Conservation (phyloP, 495 filamentous ascomycete species). For the Lichina pygmaea region DNA sequence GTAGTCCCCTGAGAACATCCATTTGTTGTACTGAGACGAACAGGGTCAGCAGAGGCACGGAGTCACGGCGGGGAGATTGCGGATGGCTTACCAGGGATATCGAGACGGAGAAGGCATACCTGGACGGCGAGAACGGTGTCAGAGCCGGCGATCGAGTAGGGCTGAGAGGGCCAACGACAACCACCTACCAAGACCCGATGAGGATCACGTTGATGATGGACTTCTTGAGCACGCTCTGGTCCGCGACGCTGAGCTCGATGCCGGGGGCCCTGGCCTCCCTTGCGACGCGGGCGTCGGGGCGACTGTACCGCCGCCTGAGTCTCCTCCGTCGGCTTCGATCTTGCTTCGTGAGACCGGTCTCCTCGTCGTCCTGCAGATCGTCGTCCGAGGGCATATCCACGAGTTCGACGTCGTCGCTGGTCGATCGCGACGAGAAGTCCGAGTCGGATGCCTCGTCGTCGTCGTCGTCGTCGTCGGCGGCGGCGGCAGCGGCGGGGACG, state of each 20-base stretch:
- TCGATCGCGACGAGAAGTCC: constrained; percentile 19
- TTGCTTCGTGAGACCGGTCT: constrained; percentile 53
- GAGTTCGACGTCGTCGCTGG: constrained; percentile 27
- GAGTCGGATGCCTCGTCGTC: constrained; percentile 5
- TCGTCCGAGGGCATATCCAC: constrained; percentile 35
- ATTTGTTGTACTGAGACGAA: constrained; percentile 72
- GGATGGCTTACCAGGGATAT: constrained; percentile 81
- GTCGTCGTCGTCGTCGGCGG: neutral
- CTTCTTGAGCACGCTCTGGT: constrained; percentile 39
- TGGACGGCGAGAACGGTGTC: constrained; percentile 11
- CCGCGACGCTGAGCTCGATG: constrained; percentile 39
- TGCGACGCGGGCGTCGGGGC: constrained; percentile 48
- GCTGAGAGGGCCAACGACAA: neutral
- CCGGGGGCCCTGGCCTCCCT: constrained; percentile 20
- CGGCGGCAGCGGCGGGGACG: too few species aligned
- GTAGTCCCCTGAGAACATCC: constrained; percentile 84
- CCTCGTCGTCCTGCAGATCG: constrained; percentile 54
- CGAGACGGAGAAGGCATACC: constrained; percentile 57
- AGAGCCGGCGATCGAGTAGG: neutral
- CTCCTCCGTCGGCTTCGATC: constrained; percentile 39
- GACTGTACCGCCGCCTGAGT: constrained; percentile 35
- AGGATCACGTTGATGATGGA: constrained; percentile 43
- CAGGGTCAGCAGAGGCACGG: too few species aligned
- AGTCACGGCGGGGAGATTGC: neutral
- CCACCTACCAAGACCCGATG: constrained; percentile 52